Base-by-base conservation (phyloP, 2,329 filamentous ascomycete genomes). In the Diaporthe ampelina region DNA sequence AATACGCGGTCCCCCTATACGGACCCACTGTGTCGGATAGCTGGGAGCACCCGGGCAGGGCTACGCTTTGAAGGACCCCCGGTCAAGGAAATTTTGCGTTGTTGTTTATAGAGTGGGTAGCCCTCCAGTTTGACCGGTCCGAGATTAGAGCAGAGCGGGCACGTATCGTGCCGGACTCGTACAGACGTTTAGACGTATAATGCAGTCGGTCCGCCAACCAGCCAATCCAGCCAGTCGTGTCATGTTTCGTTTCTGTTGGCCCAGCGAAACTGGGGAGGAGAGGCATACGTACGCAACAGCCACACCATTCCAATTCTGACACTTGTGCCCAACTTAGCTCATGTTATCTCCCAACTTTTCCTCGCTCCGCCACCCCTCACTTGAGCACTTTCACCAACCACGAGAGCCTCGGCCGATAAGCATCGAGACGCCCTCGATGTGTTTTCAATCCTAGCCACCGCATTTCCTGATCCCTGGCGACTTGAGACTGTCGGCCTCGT, bases 221-320 rank as follows among this genome's bases (percentile, higher is more conserved):
- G 58, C 29, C 24, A 21, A 10, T 17, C 40, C 17, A 7, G 19
- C 9, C 59, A 45, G 63, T 67, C 45, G 8, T 52, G 45, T 21
- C 45, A 24, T n/a, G 45, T 24, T 21, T 29, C 21, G 37, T 67
- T 52, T 52, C 45, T 67, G 43, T 37, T 52, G 61, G 61, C 45
- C 63, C 45, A 37, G 29, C 29, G 15, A 37, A 26, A 67, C 21
- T 26, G 13, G 13, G 35, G 24, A 26, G 35, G 19, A 19, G 24
- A 52, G 17, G 63, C 45, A 26, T 67, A 52, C 63, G 63, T 67
- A 67, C 63, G 29, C 45, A 52, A 11, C 63, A 67, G 45, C 45
- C 63, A 17, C 63, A 37, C 63, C 63, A 67, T 35, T 24, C 45
- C 45, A 21, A 52, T 67, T 15, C 63, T 52, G 63, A 67, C 45